Conservation (phyloP, 164 flowering plant species). For the Dillenia turbinata region DNA sequence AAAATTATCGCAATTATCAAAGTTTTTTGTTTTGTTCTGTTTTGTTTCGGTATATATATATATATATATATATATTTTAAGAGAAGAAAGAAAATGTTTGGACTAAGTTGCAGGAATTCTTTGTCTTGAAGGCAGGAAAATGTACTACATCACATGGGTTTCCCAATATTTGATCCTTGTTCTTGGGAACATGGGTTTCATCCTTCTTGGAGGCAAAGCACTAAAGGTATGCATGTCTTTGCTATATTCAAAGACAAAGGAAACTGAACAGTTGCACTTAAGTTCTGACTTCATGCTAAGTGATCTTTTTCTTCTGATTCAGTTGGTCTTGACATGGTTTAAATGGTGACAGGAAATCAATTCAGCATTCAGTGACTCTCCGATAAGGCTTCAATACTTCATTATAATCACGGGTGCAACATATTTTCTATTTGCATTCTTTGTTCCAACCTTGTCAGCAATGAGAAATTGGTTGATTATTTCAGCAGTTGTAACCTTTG, state of each 20-base stretch:
- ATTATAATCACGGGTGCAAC: constrained; percentile 39
- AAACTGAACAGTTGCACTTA: not conserved
- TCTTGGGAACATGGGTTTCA: constrained; percentile 56
- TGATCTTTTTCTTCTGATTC: not conserved
- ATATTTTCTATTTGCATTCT: constrained; percentile 38
- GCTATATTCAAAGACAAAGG: no score
- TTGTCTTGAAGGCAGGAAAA: constrained; percentile 32
- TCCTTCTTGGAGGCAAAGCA: constrained; percentile 53
- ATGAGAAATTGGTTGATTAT: constrained; percentile 45
- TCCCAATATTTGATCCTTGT: constrained; percentile 38
- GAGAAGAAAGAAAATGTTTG: no score
- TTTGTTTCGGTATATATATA: no score
- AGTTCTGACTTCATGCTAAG: no score
- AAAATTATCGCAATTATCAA: not conserved
- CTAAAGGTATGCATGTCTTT: constrained; percentile 32
- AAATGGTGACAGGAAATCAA: constrained; percentile 30
- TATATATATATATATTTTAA: not conserved
- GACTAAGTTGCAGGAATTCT: no score
- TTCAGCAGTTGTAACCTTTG: constrained; percentile 31
- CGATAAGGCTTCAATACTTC: constrained; percentile 46
- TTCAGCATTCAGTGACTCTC: constrained; percentile 27
- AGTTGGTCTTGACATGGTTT: not conserved
- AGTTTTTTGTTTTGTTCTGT: no score
- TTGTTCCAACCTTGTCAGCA: constrained; percentile 50
- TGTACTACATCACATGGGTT: constrained; percentile 49